These are phyloP conservation scores for Tremella fuciformis DNA, from an alignment of 768 basidiomycete genomes.

Conservation along the genomic window DNA sequence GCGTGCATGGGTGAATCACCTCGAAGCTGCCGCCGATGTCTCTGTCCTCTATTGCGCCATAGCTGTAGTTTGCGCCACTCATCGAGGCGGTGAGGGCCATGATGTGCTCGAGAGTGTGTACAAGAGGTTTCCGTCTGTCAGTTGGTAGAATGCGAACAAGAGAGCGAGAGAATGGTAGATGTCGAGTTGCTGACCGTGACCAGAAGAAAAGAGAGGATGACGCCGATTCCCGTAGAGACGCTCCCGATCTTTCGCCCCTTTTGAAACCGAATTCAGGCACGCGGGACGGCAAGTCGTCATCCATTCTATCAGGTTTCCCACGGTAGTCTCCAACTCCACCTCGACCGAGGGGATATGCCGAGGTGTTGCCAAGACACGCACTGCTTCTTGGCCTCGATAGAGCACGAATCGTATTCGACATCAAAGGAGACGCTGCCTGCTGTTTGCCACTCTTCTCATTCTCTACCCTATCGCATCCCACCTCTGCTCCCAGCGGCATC, in stretches of 20 bases:
- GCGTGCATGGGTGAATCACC: constrained; percentile 11
- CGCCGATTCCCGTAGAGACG: not conserved
- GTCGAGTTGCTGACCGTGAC: not conserved
- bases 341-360: not conserved
- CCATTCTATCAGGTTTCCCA: constrained; percentile 1
- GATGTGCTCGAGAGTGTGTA: no score
- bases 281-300: not conserved
- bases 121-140: no score
- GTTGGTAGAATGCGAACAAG: no score
- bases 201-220: not conserved
- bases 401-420: no score
- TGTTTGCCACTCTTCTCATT: not conserved
- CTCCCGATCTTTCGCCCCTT: not conserved
- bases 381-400: not conserved
- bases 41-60: constrained; percentile 16
- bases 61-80: constrained; percentile 18
- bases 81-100: constrained; percentile 18
- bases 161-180: no score
- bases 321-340: not conserved
- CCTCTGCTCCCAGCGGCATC: not conserved
- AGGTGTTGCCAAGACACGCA: constrained; percentile 12
- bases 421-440: no score
- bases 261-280: not conserved
- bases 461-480: not conserved
- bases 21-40: constrained; percentile 31